Percentiles rank a stretch among this genome's conserved stretches.
These are phyloP conservation scores for Chrysanthemum lavandulifolium DNA, from an alignment of 129 eudicot species.

Conservation along the genomic window DNA sequence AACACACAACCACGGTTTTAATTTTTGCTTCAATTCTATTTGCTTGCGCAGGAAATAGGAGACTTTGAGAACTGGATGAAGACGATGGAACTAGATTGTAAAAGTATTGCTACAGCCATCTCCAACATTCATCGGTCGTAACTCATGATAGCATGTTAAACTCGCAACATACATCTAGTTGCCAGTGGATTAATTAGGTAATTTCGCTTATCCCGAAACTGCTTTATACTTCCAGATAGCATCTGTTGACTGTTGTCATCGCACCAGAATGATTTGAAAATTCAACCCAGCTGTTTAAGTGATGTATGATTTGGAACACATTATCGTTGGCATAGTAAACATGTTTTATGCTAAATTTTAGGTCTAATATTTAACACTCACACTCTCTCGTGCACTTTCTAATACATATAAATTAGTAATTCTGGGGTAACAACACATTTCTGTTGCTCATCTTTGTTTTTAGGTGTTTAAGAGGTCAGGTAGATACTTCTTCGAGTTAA, in stretches of 20 bases:
- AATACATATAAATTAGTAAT: too few species aligned
- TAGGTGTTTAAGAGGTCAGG: too few species aligned
- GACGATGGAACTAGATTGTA: conserved; percentile 97
- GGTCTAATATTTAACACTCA: too few species aligned
- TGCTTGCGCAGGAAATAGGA: conserved; percentile 71
- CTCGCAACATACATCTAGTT: background rate
- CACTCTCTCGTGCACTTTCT: too few species aligned
- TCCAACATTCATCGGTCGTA: conserved; percentile 71
- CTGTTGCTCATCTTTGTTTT: too few species aligned
- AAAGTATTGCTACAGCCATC: conserved; percentile 79
- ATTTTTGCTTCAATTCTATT: too few species aligned
- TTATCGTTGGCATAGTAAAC: background rate
- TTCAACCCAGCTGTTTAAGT: background rate
- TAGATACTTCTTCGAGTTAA: too few species aligned
- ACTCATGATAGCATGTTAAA: conserved; percentile 32
- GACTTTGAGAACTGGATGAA: conserved; percentile 99
- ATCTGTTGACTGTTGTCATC: too few species aligned
- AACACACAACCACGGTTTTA: background rate
- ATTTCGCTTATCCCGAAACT: background rate
- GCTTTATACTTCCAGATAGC: too few species aligned
- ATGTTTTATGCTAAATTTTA: too few species aligned
- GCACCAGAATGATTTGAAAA: background rate
- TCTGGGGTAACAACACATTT: too few species aligned
- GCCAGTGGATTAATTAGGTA: conserved; percentile 8
- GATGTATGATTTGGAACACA: background rate